Base-by-base conservation (phyloP, 148 eudicot genomes). In the Dysphania ambrosioides region DNA sequence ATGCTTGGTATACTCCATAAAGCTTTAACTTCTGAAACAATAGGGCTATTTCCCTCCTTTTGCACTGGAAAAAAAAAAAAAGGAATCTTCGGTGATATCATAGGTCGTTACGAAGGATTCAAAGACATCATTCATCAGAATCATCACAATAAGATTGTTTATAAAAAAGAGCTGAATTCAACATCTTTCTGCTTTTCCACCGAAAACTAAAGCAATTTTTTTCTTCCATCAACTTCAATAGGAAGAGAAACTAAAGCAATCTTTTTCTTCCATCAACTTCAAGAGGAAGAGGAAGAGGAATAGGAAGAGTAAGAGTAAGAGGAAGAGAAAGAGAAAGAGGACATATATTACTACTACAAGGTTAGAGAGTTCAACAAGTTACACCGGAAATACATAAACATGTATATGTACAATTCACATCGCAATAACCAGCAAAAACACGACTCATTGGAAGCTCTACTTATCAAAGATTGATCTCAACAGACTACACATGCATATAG, bases 351-450 rank as follows among this genome's bases (percentile, higher is more conserved):
- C n/a, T n/a, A n/a, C n/a, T n/a, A n/a, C n/a, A n/a, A n/a, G n/a
- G n/a, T n/a, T n/a, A n/a, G n/a, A n/a, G n/a, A n/a, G n/a, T n/a
- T n/a, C n/a, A n/a, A n/a, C 41, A 51, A 36, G 61, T 73, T 81
- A 76, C 81, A 81, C 68, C 82, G 75, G 40, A 77, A 83, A 53
- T 41, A 29, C 53, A 31, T 35, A 58, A 18, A 26, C 75, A 60
- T 74, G 70, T 64, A 41, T 81, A 81, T 81, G 63, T 81, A 81
- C 87, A 81, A 53, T 72, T 78, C 66, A 71, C 57, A 58, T 72
- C 34, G 36, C 72, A 80, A 65, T 65, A 70, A 21, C 73, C 40
- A 8, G 19, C 32, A 56, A 60, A 24, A 58, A 38, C 40, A 30
- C 59, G 72, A n/a, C 75, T 32, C 69, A 70, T 32, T 32, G 51